Percentiles rank a stretch among this genome's conserved stretches.
Evolutionary conservation across 371 early-diverging fungal genomes (phyloP).

Genomic region (Actinomortierella wolfii): DNA sequence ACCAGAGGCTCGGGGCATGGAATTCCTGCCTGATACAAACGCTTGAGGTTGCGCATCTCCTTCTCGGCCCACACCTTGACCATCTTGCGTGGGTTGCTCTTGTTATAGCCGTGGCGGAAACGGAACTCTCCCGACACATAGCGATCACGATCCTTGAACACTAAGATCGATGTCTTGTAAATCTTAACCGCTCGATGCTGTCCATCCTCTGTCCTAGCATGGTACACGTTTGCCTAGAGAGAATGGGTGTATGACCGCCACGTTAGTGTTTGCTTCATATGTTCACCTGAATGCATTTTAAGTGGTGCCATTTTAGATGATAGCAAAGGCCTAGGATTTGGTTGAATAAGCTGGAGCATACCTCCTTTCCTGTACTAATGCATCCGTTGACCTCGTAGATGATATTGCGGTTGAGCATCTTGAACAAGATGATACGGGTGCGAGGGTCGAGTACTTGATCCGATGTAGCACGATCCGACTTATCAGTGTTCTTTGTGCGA

Average conservation of each 20-base stretch:
- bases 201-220: slow-evolving; percentile 86
- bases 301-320: too few species aligned
- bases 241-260: slow-evolving; percentile 6
- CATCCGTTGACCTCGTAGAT: slow-evolving; percentile 97
- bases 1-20: slow-evolving; percentile 95
- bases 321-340: too few species aligned
- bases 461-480: slow-evolving; percentile 96
- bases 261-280: slow-evolving; percentile 12
- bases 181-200: slow-evolving; percentile 96
- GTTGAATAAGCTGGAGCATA: slow-evolving; percentile 45
- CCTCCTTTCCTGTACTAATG: slow-evolving; percentile 98
- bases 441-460: slow-evolving; percentile 99
- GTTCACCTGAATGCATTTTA: too few species aligned
- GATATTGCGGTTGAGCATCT: slow-evolving; percentile 89
- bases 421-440: slow-evolving; percentile 96
- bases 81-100: slow-evolving; percentile 98
- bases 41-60: slow-evolving; percentile 98
- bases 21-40: slow-evolving; percentile 89
- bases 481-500: slow-evolving; percentile 70
- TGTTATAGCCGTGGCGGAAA: slow-evolving; percentile 95
- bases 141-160: slow-evolving; percentile 98
- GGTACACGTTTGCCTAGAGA: slow-evolving; percentile 92
- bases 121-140: slow-evolving; percentile 98
- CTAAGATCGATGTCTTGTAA: slow-evolving; percentile 98
- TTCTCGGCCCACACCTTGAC: slow-evolving; percentile 99